These are phyloP conservation scores for Eucalyptus victrix DNA, from an alignment of 345 rosid species.

Conservation along the genomic window DNA sequence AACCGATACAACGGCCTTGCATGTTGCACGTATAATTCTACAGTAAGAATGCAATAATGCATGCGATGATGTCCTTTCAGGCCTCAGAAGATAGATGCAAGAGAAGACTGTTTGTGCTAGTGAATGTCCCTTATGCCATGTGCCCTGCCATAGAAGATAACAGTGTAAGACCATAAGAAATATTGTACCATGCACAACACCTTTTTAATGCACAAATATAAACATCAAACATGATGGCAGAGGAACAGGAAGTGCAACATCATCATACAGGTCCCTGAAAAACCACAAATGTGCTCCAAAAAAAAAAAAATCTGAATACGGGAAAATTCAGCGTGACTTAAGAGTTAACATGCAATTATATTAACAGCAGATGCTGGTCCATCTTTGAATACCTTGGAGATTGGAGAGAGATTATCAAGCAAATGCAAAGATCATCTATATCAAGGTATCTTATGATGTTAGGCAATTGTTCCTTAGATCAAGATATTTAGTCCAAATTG, in stretches of 20 bases:
- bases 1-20: conserved; percentile 87
- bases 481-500: neutral
- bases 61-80: conserved; percentile 81
- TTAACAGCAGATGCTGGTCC: neutral
- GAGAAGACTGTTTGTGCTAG: conserved; percentile 98
- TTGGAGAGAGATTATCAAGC: neutral
- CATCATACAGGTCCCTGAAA: neutral
- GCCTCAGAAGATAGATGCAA: conserved; percentile 88
- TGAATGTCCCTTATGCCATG: conserved; percentile 99
- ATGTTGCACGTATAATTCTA: conserved; percentile 77
- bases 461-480: neutral
- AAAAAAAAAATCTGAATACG: neutral
- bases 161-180: neutral
- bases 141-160: conserved; percentile 48
- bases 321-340: neutral
- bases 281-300: neutral
- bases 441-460: neutral
- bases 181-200: neutral
- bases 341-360: neutral
- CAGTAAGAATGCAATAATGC: conserved; percentile 83
- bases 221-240: neutral
- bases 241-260: neutral
- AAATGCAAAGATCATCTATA: neutral
- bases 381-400: neutral
- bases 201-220: neutral